Evolutionary conservation across 1,139 yeast species (phyloP), one percentile per base, ranked within the genome.

Genomic region (Kurtzmaniella natalensis): DNA sequence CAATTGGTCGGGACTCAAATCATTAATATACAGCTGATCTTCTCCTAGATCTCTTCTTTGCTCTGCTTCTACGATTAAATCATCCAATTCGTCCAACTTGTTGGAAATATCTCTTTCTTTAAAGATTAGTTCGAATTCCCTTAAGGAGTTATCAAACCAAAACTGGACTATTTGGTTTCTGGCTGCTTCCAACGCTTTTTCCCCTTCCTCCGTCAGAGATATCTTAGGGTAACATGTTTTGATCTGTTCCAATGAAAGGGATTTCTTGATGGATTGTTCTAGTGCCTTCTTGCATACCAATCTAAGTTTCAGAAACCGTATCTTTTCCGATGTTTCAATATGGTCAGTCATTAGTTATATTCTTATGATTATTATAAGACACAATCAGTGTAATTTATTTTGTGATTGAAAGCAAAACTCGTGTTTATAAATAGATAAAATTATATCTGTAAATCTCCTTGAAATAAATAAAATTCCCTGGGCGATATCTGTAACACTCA

Each of bases 111-210:
- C 68, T 25, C 88, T 61, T 42, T 86, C 95, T 9, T 61, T 53
- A 48, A 77, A 79, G 3, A 86, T 81, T 28, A 76, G 70, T 6
- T 75, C 75, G 43, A 85, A 83, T 52, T 86, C 94, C 25, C 68
- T 61, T 35, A 67, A 52, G 1, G 87, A 72, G 19, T 74, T 72
- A 9, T 61, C 57, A 28, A 64, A 65, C 85, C 92, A 83, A 43
- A 76, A 78, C 21, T 70, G 70, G 7, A 70, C 57, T 14, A 85
- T 72, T 48, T 83, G 92, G 5, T 61, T 55, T 35, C 82, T 64
- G 3, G 88, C 83, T 25, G 70, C 72, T 21, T 71, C 70, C 13
- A 86, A 57, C 2, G 76, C 66, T 22, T 59, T 59, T 5, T 55
- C 51, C 0, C 89, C 92, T 8, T 71, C 72, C 14, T 59, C 60